Evolutionary conservation across 1,139 yeast genomes (phyloP).

Genomic region (Blastobotrys niveus): DNA sequence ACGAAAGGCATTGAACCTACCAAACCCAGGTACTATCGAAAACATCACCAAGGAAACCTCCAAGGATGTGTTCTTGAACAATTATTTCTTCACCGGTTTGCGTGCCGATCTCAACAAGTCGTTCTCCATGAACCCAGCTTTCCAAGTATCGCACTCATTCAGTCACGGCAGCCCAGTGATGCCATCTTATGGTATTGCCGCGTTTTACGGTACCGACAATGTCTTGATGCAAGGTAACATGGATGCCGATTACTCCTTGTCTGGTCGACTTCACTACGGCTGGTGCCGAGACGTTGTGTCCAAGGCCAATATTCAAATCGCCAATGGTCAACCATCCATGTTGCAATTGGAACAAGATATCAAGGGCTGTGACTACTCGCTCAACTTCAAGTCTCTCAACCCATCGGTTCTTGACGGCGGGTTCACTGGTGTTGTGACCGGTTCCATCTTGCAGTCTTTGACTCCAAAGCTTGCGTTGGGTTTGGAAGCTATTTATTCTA

Average conservation of each 20-base stretch:
- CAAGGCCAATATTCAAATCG: constrained; percentile 83
- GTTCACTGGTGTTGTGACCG: constrained; percentile 87
- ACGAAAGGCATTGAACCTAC: constrained; percentile 72
- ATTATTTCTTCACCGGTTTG: constrained; percentile 90
- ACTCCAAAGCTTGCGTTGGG: constrained; percentile 84
- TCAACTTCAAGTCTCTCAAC: constrained; percentile 86
- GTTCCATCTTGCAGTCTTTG: constrained; percentile 82
- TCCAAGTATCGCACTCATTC: constrained; percentile 95
- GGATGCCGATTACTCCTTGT: constrained; percentile 77
- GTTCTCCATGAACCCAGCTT: constrained; percentile 84
- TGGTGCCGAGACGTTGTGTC: constrained; percentile 79
- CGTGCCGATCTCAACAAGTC: constrained; percentile 96
- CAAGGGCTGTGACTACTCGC: constrained; percentile 80
- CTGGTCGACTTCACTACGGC: constrained; percentile 88
- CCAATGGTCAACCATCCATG: constrained; percentile 88
- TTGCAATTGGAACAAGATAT: constrained; percentile 94
- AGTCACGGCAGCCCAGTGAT: constrained; percentile 79
- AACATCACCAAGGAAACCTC: constrained; percentile 89
- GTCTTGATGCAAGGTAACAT: constrained; percentile 85
- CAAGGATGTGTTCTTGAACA: constrained; percentile 85
- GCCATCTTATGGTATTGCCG: constrained; percentile 90
- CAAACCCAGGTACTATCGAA: constrained; percentile 93
- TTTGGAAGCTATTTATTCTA: constrained; percentile 85
- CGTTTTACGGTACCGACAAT: constrained; percentile 82
- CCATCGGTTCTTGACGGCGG: constrained; percentile 68